phyloP scores from a whole-genome alignment of 805 yeast genomes.

The Zygosaccharomyces bisporus region DNA sequence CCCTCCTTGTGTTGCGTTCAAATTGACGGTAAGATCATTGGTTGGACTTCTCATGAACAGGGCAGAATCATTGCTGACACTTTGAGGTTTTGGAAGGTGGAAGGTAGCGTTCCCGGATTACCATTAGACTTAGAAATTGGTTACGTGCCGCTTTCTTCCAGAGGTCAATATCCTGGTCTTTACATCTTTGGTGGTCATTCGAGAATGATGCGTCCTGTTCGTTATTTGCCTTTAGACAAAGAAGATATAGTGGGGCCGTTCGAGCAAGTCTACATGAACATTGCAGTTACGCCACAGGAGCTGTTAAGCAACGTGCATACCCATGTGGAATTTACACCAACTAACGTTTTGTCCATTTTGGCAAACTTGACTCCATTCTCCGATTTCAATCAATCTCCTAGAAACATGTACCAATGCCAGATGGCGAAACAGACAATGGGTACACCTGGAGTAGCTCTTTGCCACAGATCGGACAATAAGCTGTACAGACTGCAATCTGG shows the following conservation, averaged over 20 bases:
- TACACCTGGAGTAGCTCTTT: conserved; percentile 95
- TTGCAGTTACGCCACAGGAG: conserved; percentile 93
- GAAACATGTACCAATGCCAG: conserved; percentile 99
- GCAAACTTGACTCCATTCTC: conserved; percentile 98
- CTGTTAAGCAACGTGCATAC: conserved; percentile 75
- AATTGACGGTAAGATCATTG: conserved; percentile 85
- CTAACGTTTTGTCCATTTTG: conserved; percentile 87
- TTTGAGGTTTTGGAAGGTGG: conserved; percentile 87
- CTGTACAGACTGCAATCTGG: conserved; percentile 90
- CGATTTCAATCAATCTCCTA: conserved; percentile 97
- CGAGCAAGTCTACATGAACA: conserved; percentile 94
- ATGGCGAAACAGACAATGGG: conserved; percentile 99
- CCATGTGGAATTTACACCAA: conserved; percentile 94
- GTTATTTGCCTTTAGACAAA: conserved; percentile 79
- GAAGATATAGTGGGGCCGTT: conserved; percentile 93
- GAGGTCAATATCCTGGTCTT: conserved; percentile 97
- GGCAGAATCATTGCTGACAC: conserved; percentile 86
- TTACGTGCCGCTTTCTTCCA: conserved; percentile 89
- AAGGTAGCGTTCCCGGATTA: conserved; percentile 61
- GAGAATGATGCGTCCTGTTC: conserved; percentile 94
- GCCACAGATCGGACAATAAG: conserved; percentile 91
- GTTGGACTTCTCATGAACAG: conserved; percentile 90
- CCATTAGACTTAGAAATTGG: conserved; percentile 91
- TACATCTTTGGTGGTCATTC: conserved; percentile 88
- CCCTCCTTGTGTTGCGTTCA: conserved; percentile 88